Conservation (phyloP, 345 rosid species). For the Arabis alpina region DNA sequence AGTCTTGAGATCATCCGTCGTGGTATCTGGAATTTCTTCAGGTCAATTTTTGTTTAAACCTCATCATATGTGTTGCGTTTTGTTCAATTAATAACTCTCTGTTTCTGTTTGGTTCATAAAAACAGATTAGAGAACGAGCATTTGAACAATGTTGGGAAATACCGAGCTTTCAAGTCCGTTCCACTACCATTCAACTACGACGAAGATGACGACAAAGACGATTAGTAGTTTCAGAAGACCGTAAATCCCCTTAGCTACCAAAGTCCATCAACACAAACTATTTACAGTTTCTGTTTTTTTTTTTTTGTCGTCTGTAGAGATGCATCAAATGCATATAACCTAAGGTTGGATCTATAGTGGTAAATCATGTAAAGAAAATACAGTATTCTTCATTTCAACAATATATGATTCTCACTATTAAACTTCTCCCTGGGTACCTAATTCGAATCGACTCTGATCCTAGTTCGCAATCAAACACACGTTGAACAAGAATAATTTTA, state of each 20-base stretch:
- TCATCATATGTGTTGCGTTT: slow-evolving; percentile 1
- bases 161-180: slow-evolving; percentile 70
- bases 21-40: slow-evolving; percentile 81
- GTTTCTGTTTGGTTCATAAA: slow-evolving; percentile 23
- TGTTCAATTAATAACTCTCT: background rate
- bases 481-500: background rate
- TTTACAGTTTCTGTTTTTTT: slow-evolving; percentile 4
- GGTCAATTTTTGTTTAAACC: slow-evolving; percentile 32
- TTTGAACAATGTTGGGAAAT: slow-evolving; percentile 71
- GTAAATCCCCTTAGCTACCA: slow-evolving; percentile 10
- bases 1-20: slow-evolving; percentile 76
- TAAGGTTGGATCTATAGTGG: slow-evolving; percentile 18
- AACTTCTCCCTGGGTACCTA: background rate
- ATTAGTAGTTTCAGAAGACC: slow-evolving; percentile 29
- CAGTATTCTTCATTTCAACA: background rate
- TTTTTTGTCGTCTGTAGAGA: background rate
- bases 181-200: slow-evolving; percentile 66
- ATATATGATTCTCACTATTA: background rate
- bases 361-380: slow-evolving; percentile 4
- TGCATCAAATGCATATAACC: background rate
- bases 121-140: slow-evolving; percentile 78
- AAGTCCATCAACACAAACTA: slow-evolving; percentile 16
- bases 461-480: slow-evolving; percentile 16
- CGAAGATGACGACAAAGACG: slow-evolving; percentile 51
- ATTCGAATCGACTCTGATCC: background rate